Evolutionary conservation across 2,329 filamentous ascomycete genomes (phyloP).

Genomic region (Balansia obtecta): DNA sequence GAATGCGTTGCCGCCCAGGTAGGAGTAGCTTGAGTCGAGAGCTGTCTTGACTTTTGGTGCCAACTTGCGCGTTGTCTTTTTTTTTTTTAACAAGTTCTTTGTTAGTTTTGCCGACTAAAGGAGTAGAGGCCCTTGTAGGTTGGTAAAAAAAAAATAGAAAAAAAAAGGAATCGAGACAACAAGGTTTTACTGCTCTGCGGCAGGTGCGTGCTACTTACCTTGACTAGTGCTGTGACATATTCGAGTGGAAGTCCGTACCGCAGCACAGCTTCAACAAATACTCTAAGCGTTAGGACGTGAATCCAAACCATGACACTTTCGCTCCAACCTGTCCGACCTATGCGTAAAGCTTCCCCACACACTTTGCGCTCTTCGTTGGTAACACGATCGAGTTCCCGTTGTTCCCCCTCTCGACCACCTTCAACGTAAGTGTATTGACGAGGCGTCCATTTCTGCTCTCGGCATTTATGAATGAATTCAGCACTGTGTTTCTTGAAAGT

Average conservation of each 20-base stretch:
- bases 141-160: too few relatives aligned
- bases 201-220: slow-evolving; percentile 42
- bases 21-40: slow-evolving; percentile 76
- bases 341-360: slow-evolving; percentile 79
- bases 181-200: background rate
- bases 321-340: slow-evolving; percentile 86
- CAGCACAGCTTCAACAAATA: slow-evolving; percentile 97
- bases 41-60: slow-evolving; percentile 67
- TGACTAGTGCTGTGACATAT: slow-evolving; percentile 73
- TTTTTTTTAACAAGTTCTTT: slow-evolving; percentile 40
- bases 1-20: slow-evolving; percentile 89
- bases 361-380: slow-evolving; percentile 79
- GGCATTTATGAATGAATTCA: slow-evolving; percentile 85
- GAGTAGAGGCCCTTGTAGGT: background rate
- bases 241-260: slow-evolving; percentile 86
- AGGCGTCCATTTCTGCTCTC: slow-evolving; percentile 89
- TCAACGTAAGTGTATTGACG: slow-evolving; percentile 89
- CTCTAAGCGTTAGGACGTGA: slow-evolving; percentile 77
- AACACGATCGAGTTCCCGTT: slow-evolving; percentile 71
- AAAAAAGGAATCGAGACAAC: background rate
- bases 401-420: slow-evolving; percentile 80
- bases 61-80: slow-evolving; percentile 73
- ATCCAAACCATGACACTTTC: slow-evolving; percentile 95
- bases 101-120: background rate
- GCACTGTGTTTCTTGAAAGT: slow-evolving; percentile 83